Evolutionary conservation across 2,329 filamentous ascomycete species (phyloP), one percentile per base, ranked within the genome.

Genomic region (Trichophyton mentagrophytes): DNA sequence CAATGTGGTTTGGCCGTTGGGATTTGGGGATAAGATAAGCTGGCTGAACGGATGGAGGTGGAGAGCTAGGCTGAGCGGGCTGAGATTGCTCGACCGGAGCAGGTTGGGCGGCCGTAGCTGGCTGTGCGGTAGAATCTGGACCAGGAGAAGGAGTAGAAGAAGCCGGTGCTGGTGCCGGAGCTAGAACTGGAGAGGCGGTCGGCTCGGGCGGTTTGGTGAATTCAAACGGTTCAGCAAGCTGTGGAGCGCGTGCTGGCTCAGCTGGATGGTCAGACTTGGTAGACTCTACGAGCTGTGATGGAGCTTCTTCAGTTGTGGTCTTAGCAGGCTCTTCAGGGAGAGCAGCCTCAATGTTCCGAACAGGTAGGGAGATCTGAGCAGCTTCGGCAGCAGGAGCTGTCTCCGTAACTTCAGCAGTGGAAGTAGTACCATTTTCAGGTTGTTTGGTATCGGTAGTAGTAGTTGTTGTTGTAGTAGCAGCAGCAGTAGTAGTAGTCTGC

Each of bases 391-490:
- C 49, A 4, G 49, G 20, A 15, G 30, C 49, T 8, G 27, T 3
- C 4, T 33, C 25, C 20, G 13, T 25, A 36, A 40, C 59, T 3
- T 46, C 46, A 15, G 27, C 55, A 3, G 58, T 22, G 2, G 51
- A 57, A 25, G 55, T 6, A 17, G 55, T 11, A 15, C 60, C 61
- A 15, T 15, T 56, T 27, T 55, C 36, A 20, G 49, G 55, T 58
- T 59, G 22, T 65, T 61, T 17, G 3, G 33, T 11, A 17, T 17
- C 17, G 7, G 33, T 33, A 2, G 22, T 58, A 64, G n/a, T 27
- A 6, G 25, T 27, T n/a, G n/a, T n/a, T n/a, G n/a, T n/a, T n/a
- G n/a, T n/a, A n/a, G n/a, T n/a, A 2, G 22, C 3, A 36, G 33
- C 1, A 22, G 2, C 58, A 63, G n/a, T 27, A 1, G 25, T 27